Evolutionary conservation across 345 rosid species (phyloP).

Genomic region (Populus nigra): DNA sequence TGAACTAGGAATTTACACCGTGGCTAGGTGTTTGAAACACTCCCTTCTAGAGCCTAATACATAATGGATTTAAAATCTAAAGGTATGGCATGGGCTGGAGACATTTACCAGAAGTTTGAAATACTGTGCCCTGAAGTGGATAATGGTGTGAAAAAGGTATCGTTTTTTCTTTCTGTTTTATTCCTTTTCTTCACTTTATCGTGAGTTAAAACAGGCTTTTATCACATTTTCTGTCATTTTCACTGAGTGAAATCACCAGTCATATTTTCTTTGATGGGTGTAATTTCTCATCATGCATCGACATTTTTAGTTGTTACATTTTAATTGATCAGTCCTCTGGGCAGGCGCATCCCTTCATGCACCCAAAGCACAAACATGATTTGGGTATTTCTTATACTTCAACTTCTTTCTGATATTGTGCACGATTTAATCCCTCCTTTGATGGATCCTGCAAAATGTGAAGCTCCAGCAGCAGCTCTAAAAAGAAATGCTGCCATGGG

Average conservation of each 20-base stretch:
- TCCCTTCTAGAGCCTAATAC: neutral
- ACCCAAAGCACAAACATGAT: neutral
- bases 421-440: slow-evolving; percentile 31
- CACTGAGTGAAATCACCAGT: neutral
- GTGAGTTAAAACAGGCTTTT: neutral
- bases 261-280: neutral
- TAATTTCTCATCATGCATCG: neutral
- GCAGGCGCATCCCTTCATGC: neutral
- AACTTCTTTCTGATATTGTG: slow-evolving; percentile 32
- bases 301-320: neutral
- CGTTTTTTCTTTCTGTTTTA: neutral
- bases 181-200: no score
- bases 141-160: slow-evolving; percentile 54
- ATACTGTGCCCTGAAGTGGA: slow-evolving; percentile 61
- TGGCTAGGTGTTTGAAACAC: neutral
- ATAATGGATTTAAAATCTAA: slow-evolving; percentile 51
- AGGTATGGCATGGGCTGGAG: slow-evolving; percentile 60
- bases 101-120: slow-evolving; percentile 67
- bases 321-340: neutral
- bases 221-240: neutral
- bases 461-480: slow-evolving; percentile 22
- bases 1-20: neutral
- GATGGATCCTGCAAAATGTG: slow-evolving; percentile 30
- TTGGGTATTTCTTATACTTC: slow-evolving; percentile 7
- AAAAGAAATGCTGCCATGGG: slow-evolving; percentile 18